Evolutionary conservation across 2,329 filamentous ascomycete species (phyloP), one percentile per base, ranked within the genome.

Genomic region (Elsinoe arachidis): DNA sequence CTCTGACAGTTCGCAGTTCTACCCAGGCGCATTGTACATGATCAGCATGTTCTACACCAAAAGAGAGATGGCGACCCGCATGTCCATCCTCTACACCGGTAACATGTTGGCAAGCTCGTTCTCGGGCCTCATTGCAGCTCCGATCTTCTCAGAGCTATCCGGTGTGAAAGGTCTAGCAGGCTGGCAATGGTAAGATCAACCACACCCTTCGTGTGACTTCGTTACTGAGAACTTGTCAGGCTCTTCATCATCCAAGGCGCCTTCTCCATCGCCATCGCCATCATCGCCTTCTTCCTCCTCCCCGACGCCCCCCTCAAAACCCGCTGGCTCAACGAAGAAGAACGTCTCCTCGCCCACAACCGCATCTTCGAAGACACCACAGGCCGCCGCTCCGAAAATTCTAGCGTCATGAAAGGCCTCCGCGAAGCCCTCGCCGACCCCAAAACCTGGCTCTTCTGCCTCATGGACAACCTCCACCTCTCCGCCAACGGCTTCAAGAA

Each of bases 61-160:
- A 52, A 72, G 75, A 30, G 78, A 81, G 59, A 65, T 81, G 14
- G 74, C 74, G 2, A 70, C 77, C 41, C 73, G 79, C 4, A 78
- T 75, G 62, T 74, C 74, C n/a, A 73, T 80, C 43, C 74, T 81
- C 56, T 80, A 79, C 64, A 75, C 76, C 2, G 78, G 77, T 3
- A 75, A 73, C 1, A 66, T 79, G 17, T 70, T 80, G 30, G 74
- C 73, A 54, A 75, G 69, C 46, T 78, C 78, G 1, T 81, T 81
- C 62, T 77, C 76, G n/a, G 78, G 75, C 17, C 69, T 81, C 23
- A 78, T 81, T 53, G 78, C 76, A 6, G 78, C 78, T 2, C 77
- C 76, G 2, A 78, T 80, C 30, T 68, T 77, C 5, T 63, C 68
- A 19, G 74, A 74, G 4, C 66, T 74, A 60, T 65, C 67, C 19